Conservation (phyloP, 192 early-diverging fungal genomes). For the Phycomyces nitens region DNA sequence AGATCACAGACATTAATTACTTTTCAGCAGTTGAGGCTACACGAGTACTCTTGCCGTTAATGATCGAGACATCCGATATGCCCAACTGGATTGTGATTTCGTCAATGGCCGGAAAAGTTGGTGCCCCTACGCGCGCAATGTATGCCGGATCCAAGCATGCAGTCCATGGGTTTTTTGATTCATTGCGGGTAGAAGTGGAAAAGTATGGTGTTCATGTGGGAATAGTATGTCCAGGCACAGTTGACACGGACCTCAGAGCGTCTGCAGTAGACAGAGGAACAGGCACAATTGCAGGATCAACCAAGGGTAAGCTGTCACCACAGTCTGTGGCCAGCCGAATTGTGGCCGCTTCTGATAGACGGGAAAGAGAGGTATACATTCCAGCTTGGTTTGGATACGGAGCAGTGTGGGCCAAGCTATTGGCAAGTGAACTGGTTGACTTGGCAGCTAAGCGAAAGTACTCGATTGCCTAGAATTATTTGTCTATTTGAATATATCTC, state of each 20-base stretch:
- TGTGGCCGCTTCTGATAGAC: slow-evolving; percentile 51
- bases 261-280: slow-evolving; percentile 56
- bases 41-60: slow-evolving; percentile 51
- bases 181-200: slow-evolving; percentile 74
- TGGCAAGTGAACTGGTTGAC: slow-evolving; percentile 63
- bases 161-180: slow-evolving; percentile 75
- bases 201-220: slow-evolving; percentile 59
- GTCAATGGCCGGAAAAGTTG: slow-evolving; percentile 68
- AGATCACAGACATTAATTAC: slow-evolving; percentile 57
- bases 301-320: slow-evolving; percentile 62
- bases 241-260: slow-evolving; percentile 65
- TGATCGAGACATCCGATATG: slow-evolving; percentile 39
- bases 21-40: slow-evolving; percentile 51
- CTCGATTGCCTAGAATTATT: neutral
- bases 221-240: slow-evolving; percentile 69
- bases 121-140: slow-evolving; percentile 72
- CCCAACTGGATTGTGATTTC: slow-evolving; percentile 69
- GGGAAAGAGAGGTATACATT: slow-evolving; percentile 58
- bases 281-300: slow-evolving; percentile 36
- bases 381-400: slow-evolving; percentile 54
- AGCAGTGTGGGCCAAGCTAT: slow-evolving; percentile 41
- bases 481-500: too few species aligned
- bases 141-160: slow-evolving; percentile 83
- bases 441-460: slow-evolving; percentile 72
- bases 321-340: slow-evolving; percentile 58